phyloP scores from a whole-genome alignment of 2,329 filamentous ascomycete genomes.

The Emergomyces orientalis region DNA sequence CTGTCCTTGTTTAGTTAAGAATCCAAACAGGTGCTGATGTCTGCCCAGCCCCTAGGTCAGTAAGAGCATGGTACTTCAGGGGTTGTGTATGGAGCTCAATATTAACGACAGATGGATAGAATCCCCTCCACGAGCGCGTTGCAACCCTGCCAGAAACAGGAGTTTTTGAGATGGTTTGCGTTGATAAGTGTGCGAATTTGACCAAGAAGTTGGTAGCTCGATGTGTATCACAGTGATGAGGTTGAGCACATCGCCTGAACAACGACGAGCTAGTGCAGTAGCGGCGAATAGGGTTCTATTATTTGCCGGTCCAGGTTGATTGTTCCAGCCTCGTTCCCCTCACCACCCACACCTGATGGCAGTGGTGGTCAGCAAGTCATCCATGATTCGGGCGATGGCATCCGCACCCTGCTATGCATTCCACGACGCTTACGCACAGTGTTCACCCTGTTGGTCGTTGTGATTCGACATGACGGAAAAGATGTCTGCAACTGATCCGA shows the following conservation, averaged over 20 bases:
- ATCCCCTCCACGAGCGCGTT: background rate
- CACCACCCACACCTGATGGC: background rate
- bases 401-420: background rate
- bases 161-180: background rate
- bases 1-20: background rate
- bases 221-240: background rate
- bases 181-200: background rate
- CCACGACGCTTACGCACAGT: background rate
- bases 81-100: background rate
- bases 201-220: background rate
- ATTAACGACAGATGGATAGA: background rate
- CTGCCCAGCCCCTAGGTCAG: background rate
- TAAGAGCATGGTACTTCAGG: too few species aligned
- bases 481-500: background rate
- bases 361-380: background rate
- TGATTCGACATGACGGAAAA: conserved; percentile 1
- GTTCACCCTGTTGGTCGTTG: background rate
- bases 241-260: background rate
- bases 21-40: background rate
- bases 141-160: background rate
- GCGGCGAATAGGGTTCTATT: background rate
- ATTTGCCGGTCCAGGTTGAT: background rate
- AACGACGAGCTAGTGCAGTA: background rate
- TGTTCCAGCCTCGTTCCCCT: background rate
- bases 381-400: background rate